Conservation (phyloP, 495 filamentous ascomycete species). For the Entonaema liquescens region DNA sequence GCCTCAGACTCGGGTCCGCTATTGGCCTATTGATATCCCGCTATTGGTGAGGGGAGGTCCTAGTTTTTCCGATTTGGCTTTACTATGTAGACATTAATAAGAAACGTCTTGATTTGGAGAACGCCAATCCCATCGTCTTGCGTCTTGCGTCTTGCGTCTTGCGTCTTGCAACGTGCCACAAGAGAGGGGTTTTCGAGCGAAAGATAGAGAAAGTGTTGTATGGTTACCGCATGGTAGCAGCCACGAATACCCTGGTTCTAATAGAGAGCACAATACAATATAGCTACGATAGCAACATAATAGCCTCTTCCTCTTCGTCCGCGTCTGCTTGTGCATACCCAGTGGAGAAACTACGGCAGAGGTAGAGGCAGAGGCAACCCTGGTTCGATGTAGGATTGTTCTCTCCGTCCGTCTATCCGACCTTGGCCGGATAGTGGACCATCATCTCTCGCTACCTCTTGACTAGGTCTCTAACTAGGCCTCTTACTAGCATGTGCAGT, state of each 20-base stretch:
- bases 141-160: too few species aligned
- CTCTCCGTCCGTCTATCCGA: constrained; percentile 35
- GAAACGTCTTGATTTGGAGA: constrained; percentile 28
- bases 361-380: too few species aligned
- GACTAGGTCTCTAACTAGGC: constrained; percentile 10
- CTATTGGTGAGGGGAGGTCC: constrained; percentile 28
- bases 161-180: constrained; percentile 43
- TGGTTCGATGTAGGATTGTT: constrained; percentile 27
- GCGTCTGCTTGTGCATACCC: constrained; percentile 32
- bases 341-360: constrained; percentile 38
- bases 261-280: background rate
- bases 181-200: constrained; percentile 29
- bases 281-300: background rate
- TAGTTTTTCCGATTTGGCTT: constrained; percentile 36
- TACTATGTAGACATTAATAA: constrained; percentile 26
- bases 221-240: constrained; percentile 33
- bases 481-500: constrained; percentile 33
- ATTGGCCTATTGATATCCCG: constrained; percentile 32
- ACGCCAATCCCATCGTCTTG: constrained; percentile 36
- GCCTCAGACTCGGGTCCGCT: constrained; percentile 6
- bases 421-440: constrained; percentile 34
- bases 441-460: constrained; percentile 14
- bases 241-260: constrained; percentile 19
- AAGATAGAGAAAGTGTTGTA: constrained; percentile 8
- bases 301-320: background rate